phyloP scores from a whole-genome alignment of 2,329 filamentous ascomycete species.

The Alternaria sp. region DNA sequence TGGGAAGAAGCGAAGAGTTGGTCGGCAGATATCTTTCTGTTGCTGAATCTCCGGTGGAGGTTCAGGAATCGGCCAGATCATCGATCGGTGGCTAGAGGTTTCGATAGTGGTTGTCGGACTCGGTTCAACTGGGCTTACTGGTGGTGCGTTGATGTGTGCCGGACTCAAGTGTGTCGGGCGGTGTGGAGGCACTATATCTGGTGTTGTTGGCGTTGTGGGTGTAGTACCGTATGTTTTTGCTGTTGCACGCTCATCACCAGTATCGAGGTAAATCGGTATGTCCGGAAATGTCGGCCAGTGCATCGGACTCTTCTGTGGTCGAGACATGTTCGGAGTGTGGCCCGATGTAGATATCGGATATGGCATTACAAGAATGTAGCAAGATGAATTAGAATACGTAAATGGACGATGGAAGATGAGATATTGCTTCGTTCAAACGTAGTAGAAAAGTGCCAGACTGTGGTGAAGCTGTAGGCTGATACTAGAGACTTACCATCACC shows the following conservation, averaged over 20 bases:
- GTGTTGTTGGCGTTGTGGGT: constrained; percentile 33
- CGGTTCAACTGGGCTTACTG: background rate
- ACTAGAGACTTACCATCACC: constrained; percentile 20
- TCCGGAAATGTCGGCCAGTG: constrained; percentile 33
- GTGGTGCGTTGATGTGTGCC: background rate
- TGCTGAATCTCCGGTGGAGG: constrained; percentile 28
- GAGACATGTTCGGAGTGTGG: constrained; percentile 12
- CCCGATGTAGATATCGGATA: constrained; percentile 24
- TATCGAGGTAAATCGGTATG: constrained; percentile 40
- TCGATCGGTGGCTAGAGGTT: too few species aligned
- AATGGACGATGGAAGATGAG: background rate
- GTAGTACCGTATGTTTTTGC: constrained; percentile 33
- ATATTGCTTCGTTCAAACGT: background rate
- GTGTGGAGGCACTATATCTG: constrained; percentile 8
- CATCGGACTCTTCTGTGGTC: constrained; percentile 15
- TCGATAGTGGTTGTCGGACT: constrained; percentile 33
- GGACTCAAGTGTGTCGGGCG: constrained; percentile 1
- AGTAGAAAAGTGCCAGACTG: constrained; percentile 12
- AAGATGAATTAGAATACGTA: background rate
- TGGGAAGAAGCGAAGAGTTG: constrained; percentile 29
- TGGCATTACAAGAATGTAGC: constrained; percentile 24
- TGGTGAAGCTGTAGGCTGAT: constrained; percentile 17
- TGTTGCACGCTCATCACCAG: constrained; percentile 19
- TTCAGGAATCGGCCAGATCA: constrained; percentile 33
- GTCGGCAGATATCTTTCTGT: too few species aligned